Percentiles rank a stretch among this genome's conserved stretches.
phyloP scores from a whole-genome alignment of 176 grass and related monocot species.

The Lolium multiflorum region DNA sequence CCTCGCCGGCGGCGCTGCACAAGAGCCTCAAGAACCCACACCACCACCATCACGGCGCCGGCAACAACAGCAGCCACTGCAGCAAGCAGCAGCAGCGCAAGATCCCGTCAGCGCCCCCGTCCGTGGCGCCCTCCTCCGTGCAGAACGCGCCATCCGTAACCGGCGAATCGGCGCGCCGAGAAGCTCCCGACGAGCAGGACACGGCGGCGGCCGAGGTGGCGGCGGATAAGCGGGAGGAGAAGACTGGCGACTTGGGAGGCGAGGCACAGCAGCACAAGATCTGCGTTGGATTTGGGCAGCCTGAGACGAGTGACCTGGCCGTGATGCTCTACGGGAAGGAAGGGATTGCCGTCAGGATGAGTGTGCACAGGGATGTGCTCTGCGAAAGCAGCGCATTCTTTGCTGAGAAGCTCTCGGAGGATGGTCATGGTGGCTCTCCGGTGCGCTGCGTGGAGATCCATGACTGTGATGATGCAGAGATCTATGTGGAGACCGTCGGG shows the following conservation, averaged over 20 bases:
- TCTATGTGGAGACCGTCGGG: slow-evolving; percentile 68
- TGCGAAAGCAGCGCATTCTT: slow-evolving; percentile 71
- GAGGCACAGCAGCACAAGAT: slow-evolving; percentile 54
- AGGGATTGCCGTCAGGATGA: slow-evolving; percentile 75
- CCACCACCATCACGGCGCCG: slow-evolving; percentile 28
- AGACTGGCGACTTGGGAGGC: background rate
- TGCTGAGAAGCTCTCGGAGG: slow-evolving; percentile 50
- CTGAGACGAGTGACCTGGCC: slow-evolving; percentile 76
- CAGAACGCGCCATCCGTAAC: slow-evolving; percentile 41
- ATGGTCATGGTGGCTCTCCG: background rate
- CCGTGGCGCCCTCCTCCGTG: slow-evolving; percentile 47
- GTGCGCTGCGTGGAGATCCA: slow-evolving; percentile 52
- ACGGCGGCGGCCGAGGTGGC: background rate
- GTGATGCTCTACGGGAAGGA: slow-evolving; percentile 76
- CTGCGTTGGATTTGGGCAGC: slow-evolving; percentile 79
- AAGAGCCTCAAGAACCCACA: slow-evolving; percentile 83
- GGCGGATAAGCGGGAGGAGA: slow-evolving; percentile 21
- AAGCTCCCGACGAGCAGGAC: slow-evolving; percentile 30
- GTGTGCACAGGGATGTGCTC: slow-evolving; percentile 71
- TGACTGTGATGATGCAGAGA: slow-evolving; percentile 68
- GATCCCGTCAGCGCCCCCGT: slow-evolving; percentile 36
- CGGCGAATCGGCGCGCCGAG: slow-evolving; percentile 18
- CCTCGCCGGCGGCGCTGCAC: slow-evolving; percentile 82
- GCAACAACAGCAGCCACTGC: background rate
- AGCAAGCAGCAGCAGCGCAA: slow-evolving; percentile 37